These are phyloP conservation scores for Epithele typhae DNA, from an alignment of 768 basidiomycete genomes.

Conservation along the genomic window DNA sequence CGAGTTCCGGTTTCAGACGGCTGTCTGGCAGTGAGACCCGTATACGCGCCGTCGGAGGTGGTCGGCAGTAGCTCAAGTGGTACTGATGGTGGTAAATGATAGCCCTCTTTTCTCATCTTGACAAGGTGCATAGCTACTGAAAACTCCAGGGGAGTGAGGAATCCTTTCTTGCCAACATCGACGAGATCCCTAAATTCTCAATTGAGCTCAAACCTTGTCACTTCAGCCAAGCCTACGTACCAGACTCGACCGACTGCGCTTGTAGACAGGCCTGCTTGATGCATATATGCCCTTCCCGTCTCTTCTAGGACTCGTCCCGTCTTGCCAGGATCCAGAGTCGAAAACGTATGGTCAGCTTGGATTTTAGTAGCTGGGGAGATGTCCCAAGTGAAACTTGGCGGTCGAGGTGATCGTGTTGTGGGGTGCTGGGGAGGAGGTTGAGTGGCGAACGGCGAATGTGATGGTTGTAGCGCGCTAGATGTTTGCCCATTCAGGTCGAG, in stretches of 20 bases:
- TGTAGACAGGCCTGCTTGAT: slow-evolving; percentile 9
- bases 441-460: not conserved
- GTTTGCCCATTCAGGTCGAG: no score
- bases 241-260: slow-evolving; percentile 17
- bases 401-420: not conserved
- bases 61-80: slow-evolving; percentile 4
- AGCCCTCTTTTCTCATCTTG: slow-evolving; percentile 13
- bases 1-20: no score
- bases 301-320: slow-evolving; percentile 9
- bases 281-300: slow-evolving; percentile 9
- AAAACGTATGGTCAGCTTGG: slow-evolving; percentile 13
- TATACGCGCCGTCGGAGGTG: slow-evolving; percentile 4
- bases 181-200: slow-evolving; percentile 11
- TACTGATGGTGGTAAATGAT: slow-evolving; percentile 14
- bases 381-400: slow-evolving; percentile 8
- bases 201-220: not conserved
- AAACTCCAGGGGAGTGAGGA: slow-evolving; percentile 15
- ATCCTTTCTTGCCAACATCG: slow-evolving; percentile 14
- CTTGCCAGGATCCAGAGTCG: slow-evolving; percentile 11
- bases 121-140: slow-evolving; percentile 19
- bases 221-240: slow-evolving; percentile 1
- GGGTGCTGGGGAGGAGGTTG: slow-evolving; percentile 1
- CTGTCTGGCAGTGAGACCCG: not conserved
- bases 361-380: slow-evolving; percentile 6
- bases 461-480: not conserved